Base-by-base conservation (phyloP, 1,284 basidiomycete species). In the Sporisorium iseilematis-ciliati region DNA sequence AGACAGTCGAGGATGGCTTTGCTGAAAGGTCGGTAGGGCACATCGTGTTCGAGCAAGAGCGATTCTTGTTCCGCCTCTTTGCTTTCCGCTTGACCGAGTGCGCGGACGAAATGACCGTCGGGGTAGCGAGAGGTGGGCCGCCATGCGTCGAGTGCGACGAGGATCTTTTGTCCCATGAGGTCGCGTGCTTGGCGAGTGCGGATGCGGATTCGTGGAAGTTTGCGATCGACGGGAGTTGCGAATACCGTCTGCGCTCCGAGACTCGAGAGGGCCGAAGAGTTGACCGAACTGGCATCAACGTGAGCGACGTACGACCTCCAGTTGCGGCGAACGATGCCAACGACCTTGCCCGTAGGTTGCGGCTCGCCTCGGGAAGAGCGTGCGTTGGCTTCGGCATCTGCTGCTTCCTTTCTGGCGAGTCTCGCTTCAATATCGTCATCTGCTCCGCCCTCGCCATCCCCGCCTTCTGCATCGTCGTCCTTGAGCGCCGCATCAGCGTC, bases 31-130 rank as follows among this genome's bases (percentile, higher is more conserved):
- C 96, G 87, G 85, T 99, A 99, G 0, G 95, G 95, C 3, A 99
- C 94, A 76, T 97, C 96, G 85, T 93, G 98, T 86, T 99, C 97
- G 48, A 99, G 88, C 77, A 99, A 86, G 66, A 99, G 84, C 84
- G 93, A 94, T 86, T 99, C 96, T 83, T 96, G 93, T 84, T 99
- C 97, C 0, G 95, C 95, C 83, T 95, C 95, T 85, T 97, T 97
- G 84, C 91, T 93, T 82, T 96, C 96, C 0, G 92, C 93, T 73
- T 91, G 91, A 11, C 97, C 97, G 0, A 99, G 89, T 0, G 94
- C 91, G 46, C 96, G 91, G 14, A 99, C 94, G 82, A 99, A 95
- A 85, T 99, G 97, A 0, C 97, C 97, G 79, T 98, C 95, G 0
- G 97, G 97, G 83, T 98, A 98, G 25, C 94, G 90, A 2, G 93